Evolutionary conservation across 164 flowering plant genomes (phyloP), one percentile per base, ranked within the genome.

Genomic region (Vitis vinifera): DNA sequence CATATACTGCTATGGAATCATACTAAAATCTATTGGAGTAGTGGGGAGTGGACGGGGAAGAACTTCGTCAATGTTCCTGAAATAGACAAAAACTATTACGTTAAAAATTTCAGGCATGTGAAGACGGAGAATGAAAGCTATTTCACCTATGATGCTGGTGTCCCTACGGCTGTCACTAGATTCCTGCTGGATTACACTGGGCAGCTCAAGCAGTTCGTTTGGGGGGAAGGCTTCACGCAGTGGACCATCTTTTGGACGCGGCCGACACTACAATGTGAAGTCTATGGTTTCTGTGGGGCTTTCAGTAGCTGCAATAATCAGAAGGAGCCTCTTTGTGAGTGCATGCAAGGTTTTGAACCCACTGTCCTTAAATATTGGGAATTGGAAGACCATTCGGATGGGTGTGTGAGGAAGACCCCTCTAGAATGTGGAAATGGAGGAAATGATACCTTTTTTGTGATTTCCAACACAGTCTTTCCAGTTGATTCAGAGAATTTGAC

Each of bases 341-440:
- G 68, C 37, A 6, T 74, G 48, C 8, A n/a, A 37, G 74, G 71
- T 8, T 75, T 75, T 49, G 57, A 52, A 11, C 74, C 74, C 1
- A 56, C 49, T 4, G 10, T 31, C n/a, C 14, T 9, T 9, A 17
- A 53, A 7, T 19, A 55, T 29, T 75, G 74, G 78, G 56, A 48
- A 14, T 61, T 59, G 56, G 60, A 17, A 6, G 78, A 71, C 62
- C 66, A 59, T 19, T 70, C 80, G 14, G 67, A 63, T 51, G 84
- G 84, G 37, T 81, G 84, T 47, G 64, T 12, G 52, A 70, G 84
- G 72, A 55, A 9, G 8, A 30, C 66, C 11, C 16, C 16, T 52
- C 19, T 70, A 14, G n/a, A 63, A 12, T 70, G 73, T 2, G 37
- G 30, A 3, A 55, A 47, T 63, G 59, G 37, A 14, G 67, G 13